Base-by-base conservation (phyloP, 306 rosid species). In the Vachellia pachyceras region DNA sequence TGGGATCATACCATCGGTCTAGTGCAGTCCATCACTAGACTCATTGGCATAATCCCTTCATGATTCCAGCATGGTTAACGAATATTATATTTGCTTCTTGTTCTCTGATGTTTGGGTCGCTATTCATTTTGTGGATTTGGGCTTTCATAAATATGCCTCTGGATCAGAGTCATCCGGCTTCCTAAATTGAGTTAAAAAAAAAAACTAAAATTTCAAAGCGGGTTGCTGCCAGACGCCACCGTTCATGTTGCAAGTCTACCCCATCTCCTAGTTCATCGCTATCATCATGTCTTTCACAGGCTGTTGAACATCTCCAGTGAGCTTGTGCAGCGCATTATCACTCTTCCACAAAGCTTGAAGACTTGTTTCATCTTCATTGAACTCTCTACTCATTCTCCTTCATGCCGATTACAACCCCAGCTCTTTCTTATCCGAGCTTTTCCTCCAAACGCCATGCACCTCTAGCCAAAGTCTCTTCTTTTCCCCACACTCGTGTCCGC, bases 371-470 rank as follows among this genome's bases (percentile, higher is more conserved):
- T n/a, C 29, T 11, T 60, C 36, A 23, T 23, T 20, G 15, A 60
- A 25, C 67, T n/a, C n/a, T n/a, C n/a, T n/a, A n/a, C n/a, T n/a
- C n/a, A 58, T 10, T 60, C 37, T 25, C 25, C 65, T 60, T 60
- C 80, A 91, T 93, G 98, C 25, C 91, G 72, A 82, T 84, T 76
- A 42, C 92, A 47, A 37, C 81, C 75, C 83, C 85, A 42, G 25
- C 81, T 68, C 86, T 91, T 75, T 44, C 88, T 68, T 80, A 85
- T 60, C 82, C 79, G 46, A 84, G 7, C 68, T 71, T 86, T 63
- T 80, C 91, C 36, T 85, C 87, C 83, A 84, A 85, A 54, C 64
- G 79, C 80, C 86, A 0, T 46, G 79, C 46, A 63, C 67, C 76
- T 37, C 41, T 64, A 61, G 73, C 50, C 85, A 77, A 50, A 54